Conservation (phyloP, 768 basidiomycete genomes). For the Tricholoma saponaceum region DNA sequence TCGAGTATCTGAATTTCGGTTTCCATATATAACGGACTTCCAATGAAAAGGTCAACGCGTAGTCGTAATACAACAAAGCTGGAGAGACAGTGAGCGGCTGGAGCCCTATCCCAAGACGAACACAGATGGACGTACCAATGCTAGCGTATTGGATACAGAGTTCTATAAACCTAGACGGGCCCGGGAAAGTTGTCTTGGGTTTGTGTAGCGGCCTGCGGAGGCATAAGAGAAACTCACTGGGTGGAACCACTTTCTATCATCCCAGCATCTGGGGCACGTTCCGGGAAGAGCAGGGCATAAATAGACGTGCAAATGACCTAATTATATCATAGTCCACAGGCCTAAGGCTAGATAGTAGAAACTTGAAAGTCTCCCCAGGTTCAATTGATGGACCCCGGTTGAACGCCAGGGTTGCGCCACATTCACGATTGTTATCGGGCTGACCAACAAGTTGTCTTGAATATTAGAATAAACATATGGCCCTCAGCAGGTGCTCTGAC, state of each 20-base stretch:
- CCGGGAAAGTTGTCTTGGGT: neutral
- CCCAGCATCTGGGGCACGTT: neutral
- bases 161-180: constrained; percentile 12
- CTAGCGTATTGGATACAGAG: constrained; percentile 19
- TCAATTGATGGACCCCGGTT: no score
- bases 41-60: constrained; percentile 24
- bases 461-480: no score
- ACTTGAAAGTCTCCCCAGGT: no score
- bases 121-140: constrained; percentile 10
- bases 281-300: neutral
- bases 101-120: no score
- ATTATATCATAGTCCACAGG: no score
- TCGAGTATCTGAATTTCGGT: constrained; percentile 21
- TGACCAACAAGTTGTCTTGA: no score
- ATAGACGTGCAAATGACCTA: no score
- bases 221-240: neutral
- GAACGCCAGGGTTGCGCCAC: no score
- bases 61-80: constrained; percentile 31
- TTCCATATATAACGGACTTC: constrained; percentile 31
- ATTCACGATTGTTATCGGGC: no score
- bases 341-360: no score
- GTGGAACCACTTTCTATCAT: neutral
- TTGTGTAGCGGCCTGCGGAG: neutral
- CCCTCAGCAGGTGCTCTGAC: no score
- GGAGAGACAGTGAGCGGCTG: neutral